These are phyloP conservation scores for Xenoacremonium recifei DNA, from an alignment of 2,329 filamentous ascomycete genomes.

Conservation along the genomic window DNA sequence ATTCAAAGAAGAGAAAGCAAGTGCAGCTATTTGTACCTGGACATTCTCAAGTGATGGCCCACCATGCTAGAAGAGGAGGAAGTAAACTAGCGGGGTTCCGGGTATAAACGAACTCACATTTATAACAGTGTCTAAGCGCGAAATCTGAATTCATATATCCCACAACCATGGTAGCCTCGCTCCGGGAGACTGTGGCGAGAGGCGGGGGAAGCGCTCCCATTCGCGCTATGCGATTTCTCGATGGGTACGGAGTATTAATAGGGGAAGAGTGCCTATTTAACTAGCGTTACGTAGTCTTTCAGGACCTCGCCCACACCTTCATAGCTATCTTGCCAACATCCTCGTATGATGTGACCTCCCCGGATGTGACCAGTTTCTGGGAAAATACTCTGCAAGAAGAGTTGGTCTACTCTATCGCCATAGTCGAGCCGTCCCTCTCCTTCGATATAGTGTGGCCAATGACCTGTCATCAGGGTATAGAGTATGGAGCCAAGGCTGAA, in stretches of 20 bases:
- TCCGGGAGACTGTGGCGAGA: too few relatives aligned
- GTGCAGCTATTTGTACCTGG: background rate
- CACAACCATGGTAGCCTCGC: too few relatives aligned
- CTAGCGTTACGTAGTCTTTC: background rate
- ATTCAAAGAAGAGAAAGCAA: background rate
- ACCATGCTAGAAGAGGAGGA: too few relatives aligned
- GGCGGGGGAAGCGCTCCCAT: too few relatives aligned
- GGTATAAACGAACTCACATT: too few relatives aligned
- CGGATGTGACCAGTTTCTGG: conserved; percentile 3
- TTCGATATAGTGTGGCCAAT: conserved; percentile 12
- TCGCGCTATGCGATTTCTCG: too few relatives aligned
- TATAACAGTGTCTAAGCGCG: too few relatives aligned
- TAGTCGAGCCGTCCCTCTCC: conserved; percentile 14
- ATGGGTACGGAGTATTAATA: too few relatives aligned
- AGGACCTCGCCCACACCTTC: conserved; percentile 1
- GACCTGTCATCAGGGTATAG: conserved; percentile 15
- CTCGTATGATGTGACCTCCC: conserved; percentile 1
- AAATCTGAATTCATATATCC: too few relatives aligned
- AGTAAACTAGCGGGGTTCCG: too few relatives aligned
- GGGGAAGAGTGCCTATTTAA: too few relatives aligned
- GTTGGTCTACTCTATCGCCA: conserved; percentile 9
- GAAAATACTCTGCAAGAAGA: conserved; percentile 10
- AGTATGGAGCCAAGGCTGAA: conserved; percentile 20
- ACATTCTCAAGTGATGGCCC: background rate
- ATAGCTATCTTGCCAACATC: conserved; percentile 4